Percentiles rank a stretch among this genome's conserved stretches.
These are phyloP conservation scores for Leccinum ponderosum DNA, from an alignment of 1,284 basidiomycete species.

Conservation along the genomic window DNA sequence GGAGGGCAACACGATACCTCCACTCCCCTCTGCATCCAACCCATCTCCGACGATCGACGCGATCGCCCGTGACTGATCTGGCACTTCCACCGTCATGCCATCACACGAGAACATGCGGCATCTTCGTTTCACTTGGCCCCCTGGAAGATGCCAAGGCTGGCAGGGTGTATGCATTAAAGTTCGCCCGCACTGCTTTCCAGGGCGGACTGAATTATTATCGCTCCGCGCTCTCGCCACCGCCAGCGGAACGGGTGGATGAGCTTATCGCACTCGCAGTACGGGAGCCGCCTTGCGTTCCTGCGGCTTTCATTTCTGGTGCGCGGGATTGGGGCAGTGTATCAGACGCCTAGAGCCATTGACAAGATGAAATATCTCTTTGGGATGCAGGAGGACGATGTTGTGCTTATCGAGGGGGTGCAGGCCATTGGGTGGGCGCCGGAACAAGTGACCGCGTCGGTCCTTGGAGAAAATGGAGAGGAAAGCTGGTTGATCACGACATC, in stretches of 20 bases:
- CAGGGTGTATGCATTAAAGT: slow-evolving; percentile 50
- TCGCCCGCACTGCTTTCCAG: slow-evolving; percentile 56
- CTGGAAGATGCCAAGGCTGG: slow-evolving; percentile 44
- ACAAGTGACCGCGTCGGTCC: slow-evolving; percentile 19
- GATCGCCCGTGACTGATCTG: slow-evolving; percentile 33
- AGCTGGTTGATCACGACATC: not conserved
- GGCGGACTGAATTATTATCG: slow-evolving; percentile 63
- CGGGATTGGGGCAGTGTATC: slow-evolving; percentile 61
- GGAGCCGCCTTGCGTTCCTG: slow-evolving; percentile 48
- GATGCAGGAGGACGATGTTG: slow-evolving; percentile 43
- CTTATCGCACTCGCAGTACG: slow-evolving; percentile 27
- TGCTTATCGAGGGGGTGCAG: slow-evolving; percentile 54
- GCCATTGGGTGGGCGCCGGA: slow-evolving; percentile 56
- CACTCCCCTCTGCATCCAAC: slow-evolving; percentile 34
- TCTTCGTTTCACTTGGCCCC: slow-evolving; percentile 47
- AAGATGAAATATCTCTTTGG: slow-evolving; percentile 41
- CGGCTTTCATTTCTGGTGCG: slow-evolving; percentile 53
- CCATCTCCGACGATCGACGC: slow-evolving; percentile 19
- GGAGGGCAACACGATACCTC: slow-evolving; percentile 42
- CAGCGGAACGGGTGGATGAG: slow-evolving; percentile 14
- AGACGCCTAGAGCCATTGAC: slow-evolving; percentile 49
- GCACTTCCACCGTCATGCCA: slow-evolving; percentile 58
- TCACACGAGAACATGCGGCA: slow-evolving; percentile 52
- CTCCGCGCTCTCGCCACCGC: slow-evolving; percentile 33
- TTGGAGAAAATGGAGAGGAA: slow-evolving; percentile 9